Percentiles rank a stretch among this genome's conserved stretches.
Conservation (phyloP, 2,329 filamentous ascomycete genomes). For the Pseudocercospora macadamiae region DNA sequence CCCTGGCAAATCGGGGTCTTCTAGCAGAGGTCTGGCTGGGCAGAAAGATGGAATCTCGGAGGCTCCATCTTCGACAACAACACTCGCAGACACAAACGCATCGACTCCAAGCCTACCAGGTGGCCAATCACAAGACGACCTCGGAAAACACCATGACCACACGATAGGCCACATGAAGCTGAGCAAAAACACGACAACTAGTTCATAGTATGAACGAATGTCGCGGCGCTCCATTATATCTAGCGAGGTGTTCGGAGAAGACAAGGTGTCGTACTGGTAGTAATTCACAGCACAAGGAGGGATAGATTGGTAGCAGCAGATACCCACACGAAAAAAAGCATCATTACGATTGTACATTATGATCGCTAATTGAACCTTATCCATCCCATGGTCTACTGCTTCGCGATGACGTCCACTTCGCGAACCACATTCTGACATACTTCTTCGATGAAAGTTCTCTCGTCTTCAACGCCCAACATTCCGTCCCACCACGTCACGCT, state of each 20-base stretch:
- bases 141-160: slow-evolving; percentile 32
- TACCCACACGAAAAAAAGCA: no score
- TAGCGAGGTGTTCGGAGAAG: slow-evolving; percentile 7
- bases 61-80: slow-evolving; percentile 33
- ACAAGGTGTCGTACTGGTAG: slow-evolving; percentile 2
- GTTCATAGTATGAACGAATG: slow-evolving; percentile 11
- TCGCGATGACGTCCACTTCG: neutral
- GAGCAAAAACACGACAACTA: slow-evolving; percentile 20
- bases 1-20: neutral
- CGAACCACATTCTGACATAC: neutral
- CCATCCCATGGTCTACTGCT: neutral
- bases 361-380: neutral
- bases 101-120: slow-evolving; percentile 48
- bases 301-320: neutral
- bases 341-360: no score
- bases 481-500: slow-evolving; percentile 49
- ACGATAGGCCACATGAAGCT: slow-evolving; percentile 17
- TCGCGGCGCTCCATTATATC: slow-evolving; percentile 7
- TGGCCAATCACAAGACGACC: slow-evolving; percentile 44
- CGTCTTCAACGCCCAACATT: slow-evolving; percentile 43
- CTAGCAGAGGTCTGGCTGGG: slow-evolving; percentile 27
- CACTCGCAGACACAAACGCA: slow-evolving; percentile 31
- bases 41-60: slow-evolving; percentile 30
- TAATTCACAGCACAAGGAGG: neutral
- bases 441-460: slow-evolving; percentile 33